These are phyloP conservation scores for Aspergillus cejpii DNA, from an alignment of 2,329 filamentous ascomycete species.

Conservation along the genomic window DNA sequence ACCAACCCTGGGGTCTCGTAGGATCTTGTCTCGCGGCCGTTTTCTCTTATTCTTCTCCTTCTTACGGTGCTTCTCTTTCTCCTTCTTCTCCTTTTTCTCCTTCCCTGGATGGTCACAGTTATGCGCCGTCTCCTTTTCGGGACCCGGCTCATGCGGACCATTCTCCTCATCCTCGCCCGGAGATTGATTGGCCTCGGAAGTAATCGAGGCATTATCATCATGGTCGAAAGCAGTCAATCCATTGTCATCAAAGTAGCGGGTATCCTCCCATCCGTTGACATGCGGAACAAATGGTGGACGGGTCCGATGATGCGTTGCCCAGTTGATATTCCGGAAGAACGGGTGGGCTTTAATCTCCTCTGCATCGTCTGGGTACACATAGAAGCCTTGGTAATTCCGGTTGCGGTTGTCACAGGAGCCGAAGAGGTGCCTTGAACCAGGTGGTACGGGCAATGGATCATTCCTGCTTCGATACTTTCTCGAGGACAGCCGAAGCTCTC, in stretches of 20 bases:
- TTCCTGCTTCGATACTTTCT: slow-evolving; percentile 61
- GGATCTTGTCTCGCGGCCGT: slow-evolving; percentile 72
- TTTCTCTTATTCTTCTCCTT: slow-evolving; percentile 61
- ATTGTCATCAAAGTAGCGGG: slow-evolving; percentile 80
- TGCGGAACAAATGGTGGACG: slow-evolving; percentile 73
- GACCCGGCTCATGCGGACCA: background rate
- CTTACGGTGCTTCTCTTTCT: slow-evolving; percentile 1
- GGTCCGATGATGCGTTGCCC: slow-evolving; percentile 65
- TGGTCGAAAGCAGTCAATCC: slow-evolving; percentile 47
- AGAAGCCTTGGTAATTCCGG: slow-evolving; percentile 47
- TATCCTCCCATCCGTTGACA: slow-evolving; percentile 62
- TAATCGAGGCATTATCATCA: slow-evolving; percentile 11
- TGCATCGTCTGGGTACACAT: slow-evolving; percentile 77
- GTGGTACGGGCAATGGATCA: slow-evolving; percentile 44
- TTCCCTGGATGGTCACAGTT: too few relatives aligned
- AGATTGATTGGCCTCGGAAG: slow-evolving; percentile 9
- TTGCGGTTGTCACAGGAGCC: slow-evolving; percentile 28
- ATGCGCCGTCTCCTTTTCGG: slow-evolving; percentile 3
- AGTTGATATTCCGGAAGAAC: slow-evolving; percentile 75
- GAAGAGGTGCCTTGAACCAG: slow-evolving; percentile 27
- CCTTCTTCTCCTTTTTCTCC: slow-evolving; percentile 9
- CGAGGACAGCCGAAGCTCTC: slow-evolving; percentile 68
- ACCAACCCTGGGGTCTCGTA: slow-evolving; percentile 65
- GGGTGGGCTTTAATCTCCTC: slow-evolving; percentile 82
- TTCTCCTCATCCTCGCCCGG: slow-evolving; percentile 8